Percentiles rank a stretch among this genome's conserved stretches.
These are phyloP conservation scores for Yarrowia bubula DNA, from an alignment of 805 yeast species.

Conservation along the genomic window DNA sequence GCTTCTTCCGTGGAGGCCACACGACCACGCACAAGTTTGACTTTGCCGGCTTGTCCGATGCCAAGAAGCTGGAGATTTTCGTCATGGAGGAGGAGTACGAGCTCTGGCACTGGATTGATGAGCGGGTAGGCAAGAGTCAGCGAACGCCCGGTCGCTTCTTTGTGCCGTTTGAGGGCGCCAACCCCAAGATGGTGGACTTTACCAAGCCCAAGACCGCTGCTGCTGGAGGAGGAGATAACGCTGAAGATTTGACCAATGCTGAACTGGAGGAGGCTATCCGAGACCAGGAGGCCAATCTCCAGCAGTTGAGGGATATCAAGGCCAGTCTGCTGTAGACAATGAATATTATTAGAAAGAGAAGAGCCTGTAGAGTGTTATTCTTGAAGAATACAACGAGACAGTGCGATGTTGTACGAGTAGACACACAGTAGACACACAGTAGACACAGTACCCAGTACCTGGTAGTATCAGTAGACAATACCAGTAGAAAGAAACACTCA, in stretches of 20 bases:
- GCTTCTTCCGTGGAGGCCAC: conserved; percentile 5
- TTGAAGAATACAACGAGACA: no score
- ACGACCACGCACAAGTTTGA: conserved; percentile 22
- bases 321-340: conserved; percentile 11
- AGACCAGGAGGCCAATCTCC: conserved; percentile 9
- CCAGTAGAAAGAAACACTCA: no score
- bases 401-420: no score
- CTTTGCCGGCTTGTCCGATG: conserved; percentile 32
- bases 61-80: conserved; percentile 33
- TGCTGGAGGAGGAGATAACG: neutral
- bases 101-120: conserved; percentile 72
- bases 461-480: no score
- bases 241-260: neutral
- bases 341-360: neutral
- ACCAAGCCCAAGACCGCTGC: neutral
- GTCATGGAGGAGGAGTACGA: conserved; percentile 52
- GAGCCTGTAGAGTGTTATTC: no score
- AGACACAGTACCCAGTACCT: no score
- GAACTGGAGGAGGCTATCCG: conserved; percentile 14
- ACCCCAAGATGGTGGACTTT: conserved; percentile 25
- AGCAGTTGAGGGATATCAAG: conserved; percentile 11
- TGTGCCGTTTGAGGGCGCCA: conserved; percentile 25
- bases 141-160: conserved; percentile 9
- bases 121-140: conserved; percentile 38
- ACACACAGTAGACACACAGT: no score